Evolutionary conservation across 257 asterid species (phyloP).

Genomic region (Solanum bukasovii): DNA sequence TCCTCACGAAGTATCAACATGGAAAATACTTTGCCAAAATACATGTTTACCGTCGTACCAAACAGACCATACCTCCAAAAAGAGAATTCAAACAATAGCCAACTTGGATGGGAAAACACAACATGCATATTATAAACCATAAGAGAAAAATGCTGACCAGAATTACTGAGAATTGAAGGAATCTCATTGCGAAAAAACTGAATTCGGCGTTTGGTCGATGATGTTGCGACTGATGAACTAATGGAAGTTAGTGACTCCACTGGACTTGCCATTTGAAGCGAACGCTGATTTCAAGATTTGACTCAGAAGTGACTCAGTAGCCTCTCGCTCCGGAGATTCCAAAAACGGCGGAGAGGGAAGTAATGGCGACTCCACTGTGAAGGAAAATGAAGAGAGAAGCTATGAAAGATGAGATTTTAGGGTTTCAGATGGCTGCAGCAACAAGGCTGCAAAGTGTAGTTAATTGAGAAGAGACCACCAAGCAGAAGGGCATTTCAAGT

Average conservation of each 20-base stretch:
- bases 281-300: background rate
- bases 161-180: constrained; percentile 41
- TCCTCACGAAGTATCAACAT: background rate
- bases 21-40: background rate
- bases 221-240: constrained; percentile 43
- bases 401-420: background rate
- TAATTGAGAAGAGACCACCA: background rate
- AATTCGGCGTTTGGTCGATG: constrained; percentile 55
- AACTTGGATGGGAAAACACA: background rate
- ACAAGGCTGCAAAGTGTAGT: background rate
- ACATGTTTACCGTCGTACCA: background rate
- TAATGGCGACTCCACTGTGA: background rate
- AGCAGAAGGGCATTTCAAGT: background rate
- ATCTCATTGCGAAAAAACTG: constrained; percentile 77
- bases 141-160: constrained; percentile 23
- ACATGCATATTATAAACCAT: background rate
- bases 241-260: constrained; percentile 43
- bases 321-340: background rate
- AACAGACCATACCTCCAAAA: background rate
- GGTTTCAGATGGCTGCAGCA: constrained; percentile 6
- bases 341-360: background rate
- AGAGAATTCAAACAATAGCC: background rate
- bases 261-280: constrained; percentile 19
- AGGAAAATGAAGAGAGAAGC: background rate
- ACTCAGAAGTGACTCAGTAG: background rate